A percentile compares a stretch with the other conserved stretches of the same genome.
phyloP scores from a whole-genome alignment of 139 green algal species.

The Eudorina sp. region DNA sequence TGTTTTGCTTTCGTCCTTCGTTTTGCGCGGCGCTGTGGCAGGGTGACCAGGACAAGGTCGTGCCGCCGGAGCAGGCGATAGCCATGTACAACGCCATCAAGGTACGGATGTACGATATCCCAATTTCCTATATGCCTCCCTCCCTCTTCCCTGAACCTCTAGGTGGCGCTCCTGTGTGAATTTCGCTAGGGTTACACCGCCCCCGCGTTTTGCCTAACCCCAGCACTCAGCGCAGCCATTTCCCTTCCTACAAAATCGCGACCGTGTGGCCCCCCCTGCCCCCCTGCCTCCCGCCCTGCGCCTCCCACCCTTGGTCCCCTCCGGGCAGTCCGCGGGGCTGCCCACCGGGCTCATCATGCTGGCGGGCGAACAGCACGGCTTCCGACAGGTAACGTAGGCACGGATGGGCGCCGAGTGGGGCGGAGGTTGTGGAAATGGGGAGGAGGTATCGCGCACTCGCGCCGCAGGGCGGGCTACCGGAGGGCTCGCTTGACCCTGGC shows the following conservation, averaged over 20 bases:
- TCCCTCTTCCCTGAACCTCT: too few relatives aligned
- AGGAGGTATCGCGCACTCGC: too few relatives aligned
- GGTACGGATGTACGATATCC: conserved; percentile 13
- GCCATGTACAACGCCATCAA: conserved; percentile 78
- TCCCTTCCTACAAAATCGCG: not conserved
- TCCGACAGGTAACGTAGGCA: conserved; percentile 76
- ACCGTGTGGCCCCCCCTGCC: not conserved
- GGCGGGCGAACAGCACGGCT: conserved; percentile 88
- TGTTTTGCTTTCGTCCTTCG: too few relatives aligned
- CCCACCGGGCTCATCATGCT: conserved; percentile 85
- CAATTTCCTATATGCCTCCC: not conserved
- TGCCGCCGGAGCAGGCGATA: conserved; percentile 83
- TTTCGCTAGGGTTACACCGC: too few relatives aligned
- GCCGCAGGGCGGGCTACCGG: too few relatives aligned
- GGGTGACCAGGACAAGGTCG: conserved; percentile 87
- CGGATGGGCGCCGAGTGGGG: too few relatives aligned
- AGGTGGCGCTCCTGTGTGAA: too few relatives aligned
- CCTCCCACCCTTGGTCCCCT: not conserved
- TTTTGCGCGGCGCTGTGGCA: too few relatives aligned
- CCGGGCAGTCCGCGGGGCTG: conserved; percentile 62
- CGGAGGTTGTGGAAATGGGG: too few relatives aligned
- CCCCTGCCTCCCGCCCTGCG: not conserved
- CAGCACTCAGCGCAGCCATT: too few relatives aligned
- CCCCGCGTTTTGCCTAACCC: too few relatives aligned
- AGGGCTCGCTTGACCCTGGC: too few relatives aligned